Evolutionary conservation across 1,284 basidiomycete genomes (phyloP).

Genomic region (Pisolithus thermaeus): DNA sequence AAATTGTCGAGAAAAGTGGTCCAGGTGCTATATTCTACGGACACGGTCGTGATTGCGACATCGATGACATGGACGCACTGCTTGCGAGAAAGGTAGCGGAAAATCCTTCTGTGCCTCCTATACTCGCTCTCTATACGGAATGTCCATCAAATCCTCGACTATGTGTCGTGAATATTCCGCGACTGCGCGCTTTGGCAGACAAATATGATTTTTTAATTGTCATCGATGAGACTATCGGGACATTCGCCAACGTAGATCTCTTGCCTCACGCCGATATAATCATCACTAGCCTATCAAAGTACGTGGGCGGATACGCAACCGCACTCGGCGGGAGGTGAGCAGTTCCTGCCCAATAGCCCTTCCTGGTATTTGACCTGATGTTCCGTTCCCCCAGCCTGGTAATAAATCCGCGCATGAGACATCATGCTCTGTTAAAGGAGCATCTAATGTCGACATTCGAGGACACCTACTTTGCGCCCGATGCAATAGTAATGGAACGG

Average conservation of each 20-base stretch:
- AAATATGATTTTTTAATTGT: conserved; percentile 83
- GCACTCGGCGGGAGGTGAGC: conserved; percentile 92
- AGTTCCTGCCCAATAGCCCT: conserved; percentile 28
- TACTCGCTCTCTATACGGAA: conserved; percentile 67
- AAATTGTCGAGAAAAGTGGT: neutral
- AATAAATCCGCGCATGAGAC: neutral
- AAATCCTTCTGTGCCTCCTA: conserved; percentile 38
- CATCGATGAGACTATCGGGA: conserved; percentile 92
- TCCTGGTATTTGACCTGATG: conserved; percentile 41
- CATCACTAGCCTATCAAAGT: conserved; percentile 86
- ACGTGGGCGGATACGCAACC: conserved; percentile 91
- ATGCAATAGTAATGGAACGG: conserved; percentile 93
- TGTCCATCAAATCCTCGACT: conserved; percentile 84
- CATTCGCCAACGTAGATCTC: conserved; percentile 90
- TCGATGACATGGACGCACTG: conserved; percentile 63
- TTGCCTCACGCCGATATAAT: conserved; percentile 85
- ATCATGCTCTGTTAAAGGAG: conserved; percentile 43
- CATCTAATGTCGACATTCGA: conserved; percentile 61
- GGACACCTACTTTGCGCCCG: conserved; percentile 83
- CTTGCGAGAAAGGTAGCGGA: conserved; percentile 37
- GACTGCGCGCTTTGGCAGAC: conserved; percentile 76
- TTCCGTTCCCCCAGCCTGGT: neutral
- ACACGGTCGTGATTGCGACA: conserved; percentile 47
- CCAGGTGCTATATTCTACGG: neutral
- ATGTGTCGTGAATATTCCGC: conserved; percentile 70